These are phyloP conservation scores for Apiospora phragmitis DNA, from an alignment of 2,329 filamentous ascomycete species.

Conservation along the genomic window DNA sequence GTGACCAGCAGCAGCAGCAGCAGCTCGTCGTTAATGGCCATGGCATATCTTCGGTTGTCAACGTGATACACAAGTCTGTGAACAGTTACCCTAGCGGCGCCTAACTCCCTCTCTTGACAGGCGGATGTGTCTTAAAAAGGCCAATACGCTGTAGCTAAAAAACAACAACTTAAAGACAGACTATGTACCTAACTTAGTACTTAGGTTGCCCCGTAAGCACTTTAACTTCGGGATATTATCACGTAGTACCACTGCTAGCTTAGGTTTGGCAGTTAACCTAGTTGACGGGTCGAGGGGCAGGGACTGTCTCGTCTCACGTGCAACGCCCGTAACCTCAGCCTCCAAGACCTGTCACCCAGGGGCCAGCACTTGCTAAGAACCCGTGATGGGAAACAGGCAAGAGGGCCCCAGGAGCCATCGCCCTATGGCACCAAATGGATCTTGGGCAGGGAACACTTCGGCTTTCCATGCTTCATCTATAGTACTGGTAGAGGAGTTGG, in stretches of 20 bases:
- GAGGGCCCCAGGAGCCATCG: not conserved
- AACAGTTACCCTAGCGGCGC: not conserved
- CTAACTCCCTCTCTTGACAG: not conserved
- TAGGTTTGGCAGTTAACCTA: slow-evolving; percentile 1
- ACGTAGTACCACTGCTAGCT: too few relatives aligned
- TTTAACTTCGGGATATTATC: not conserved
- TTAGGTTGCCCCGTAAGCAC: not conserved
- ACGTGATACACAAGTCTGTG: not conserved
- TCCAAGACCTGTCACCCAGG: not conserved
- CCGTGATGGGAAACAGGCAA: not conserved
- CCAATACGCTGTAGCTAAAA: not conserved
- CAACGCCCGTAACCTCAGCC: not conserved
- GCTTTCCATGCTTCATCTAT: not conserved
- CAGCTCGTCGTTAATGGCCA: not conserved
- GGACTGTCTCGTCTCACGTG: not conserved
- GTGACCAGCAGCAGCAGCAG: not conserved
- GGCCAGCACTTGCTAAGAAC: not conserved
- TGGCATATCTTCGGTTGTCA: not conserved
- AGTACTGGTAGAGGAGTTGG: not conserved
- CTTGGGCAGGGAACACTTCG: not conserved
- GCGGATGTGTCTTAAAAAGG: not conserved
- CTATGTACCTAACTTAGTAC: not conserved
- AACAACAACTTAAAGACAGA: too few relatives aligned
- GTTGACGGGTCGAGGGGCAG: not conserved
- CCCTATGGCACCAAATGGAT: not conserved